Evolutionary conservation across 2,329 filamentous ascomycete genomes (phyloP).

Genomic region (Fusarium staphyleae): DNA sequence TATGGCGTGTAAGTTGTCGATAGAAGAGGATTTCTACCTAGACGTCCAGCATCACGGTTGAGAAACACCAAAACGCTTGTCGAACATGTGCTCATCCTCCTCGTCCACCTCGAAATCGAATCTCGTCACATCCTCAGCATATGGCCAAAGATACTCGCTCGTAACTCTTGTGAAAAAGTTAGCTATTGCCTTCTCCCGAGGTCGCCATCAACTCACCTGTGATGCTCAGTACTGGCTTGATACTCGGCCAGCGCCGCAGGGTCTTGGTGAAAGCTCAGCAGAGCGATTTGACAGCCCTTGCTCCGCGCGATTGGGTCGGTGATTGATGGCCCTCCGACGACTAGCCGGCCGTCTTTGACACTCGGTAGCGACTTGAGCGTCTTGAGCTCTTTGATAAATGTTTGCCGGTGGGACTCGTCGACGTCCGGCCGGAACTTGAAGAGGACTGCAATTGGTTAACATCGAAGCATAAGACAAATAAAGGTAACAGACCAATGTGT

Average conservation of each 20-base stretch:
- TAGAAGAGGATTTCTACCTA: too few species aligned
- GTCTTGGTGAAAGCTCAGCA: slow-evolving; percentile 60
- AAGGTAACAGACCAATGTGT: slow-evolving; percentile 43
- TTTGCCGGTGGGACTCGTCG: slow-evolving; percentile 50
- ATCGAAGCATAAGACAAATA: not conserved
- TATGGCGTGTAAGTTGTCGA: not conserved
- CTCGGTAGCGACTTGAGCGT: slow-evolving; percentile 56
- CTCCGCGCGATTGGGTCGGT: slow-evolving; percentile 60
- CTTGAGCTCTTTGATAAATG: slow-evolving; percentile 56
- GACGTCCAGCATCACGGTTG: not conserved
- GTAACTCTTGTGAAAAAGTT: slow-evolving; percentile 53
- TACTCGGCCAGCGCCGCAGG: slow-evolving; percentile 56
- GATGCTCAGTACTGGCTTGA: slow-evolving; percentile 60
- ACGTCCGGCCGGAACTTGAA: slow-evolving; percentile 58
- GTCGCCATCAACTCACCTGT: slow-evolving; percentile 46
- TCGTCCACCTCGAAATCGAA: slow-evolving; percentile 62
- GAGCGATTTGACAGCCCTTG: slow-evolving; percentile 59
- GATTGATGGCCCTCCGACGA: slow-evolving; percentile 61
- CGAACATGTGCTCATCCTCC: slow-evolving; percentile 46
- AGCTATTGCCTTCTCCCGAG: not conserved
- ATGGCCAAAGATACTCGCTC: slow-evolving; percentile 58
- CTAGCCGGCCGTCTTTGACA: slow-evolving; percentile 56
- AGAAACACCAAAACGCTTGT: slow-evolving; percentile 18
- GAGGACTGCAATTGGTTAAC: slow-evolving; percentile 47
- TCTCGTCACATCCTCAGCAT: slow-evolving; percentile 58